Evolutionary conservation across 1,284 basidiomycete genomes (phyloP).

Genomic region (Golubevia sp.): DNA sequence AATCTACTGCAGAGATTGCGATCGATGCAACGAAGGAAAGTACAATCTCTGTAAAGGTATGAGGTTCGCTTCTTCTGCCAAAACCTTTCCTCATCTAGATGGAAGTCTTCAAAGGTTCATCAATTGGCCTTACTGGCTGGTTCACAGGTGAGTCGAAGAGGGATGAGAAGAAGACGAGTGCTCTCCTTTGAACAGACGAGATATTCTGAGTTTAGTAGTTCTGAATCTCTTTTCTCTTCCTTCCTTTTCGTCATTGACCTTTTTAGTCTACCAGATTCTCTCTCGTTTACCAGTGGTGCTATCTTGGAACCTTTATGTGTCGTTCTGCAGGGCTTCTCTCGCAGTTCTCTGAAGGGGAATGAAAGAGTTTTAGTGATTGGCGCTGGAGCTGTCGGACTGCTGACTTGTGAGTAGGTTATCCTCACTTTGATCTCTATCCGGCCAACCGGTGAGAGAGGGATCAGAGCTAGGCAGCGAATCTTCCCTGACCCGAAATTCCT

Average conservation of each 20-base stretch:
- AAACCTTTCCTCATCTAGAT: constrained; percentile 89
- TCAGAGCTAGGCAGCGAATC: too few species aligned
- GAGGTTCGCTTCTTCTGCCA: constrained; percentile 86
- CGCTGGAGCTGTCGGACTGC: constrained; percentile 86
- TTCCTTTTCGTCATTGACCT: constrained; percentile 1
- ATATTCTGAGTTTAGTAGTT: too few species aligned
- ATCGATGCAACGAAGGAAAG: constrained; percentile 68
- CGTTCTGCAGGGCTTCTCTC: constrained; percentile 78
- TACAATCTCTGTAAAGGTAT: constrained; percentile 89
- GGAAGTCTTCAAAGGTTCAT: constrained; percentile 85
- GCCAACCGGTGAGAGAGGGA: too few species aligned
- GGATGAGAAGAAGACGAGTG: not conserved
- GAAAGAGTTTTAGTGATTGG: constrained; percentile 84
- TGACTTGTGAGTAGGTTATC: constrained; percentile 75
- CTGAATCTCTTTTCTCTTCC: constrained; percentile 12
- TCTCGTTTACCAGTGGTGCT: constrained; percentile 78
- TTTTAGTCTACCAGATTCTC: constrained; percentile 74
- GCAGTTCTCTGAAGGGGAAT: constrained; percentile 69
- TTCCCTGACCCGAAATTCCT: too few species aligned
- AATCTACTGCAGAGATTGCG: constrained; percentile 75
- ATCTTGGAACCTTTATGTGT: constrained; percentile 90
- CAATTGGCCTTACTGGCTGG: constrained; percentile 82
- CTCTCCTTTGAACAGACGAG: constrained; percentile 14
- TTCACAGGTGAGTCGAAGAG: constrained; percentile 76
- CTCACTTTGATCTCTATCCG: too few species aligned